Conservation (phyloP, 805 yeast genomes). For the Kodamaea neixiangensis region DNA sequence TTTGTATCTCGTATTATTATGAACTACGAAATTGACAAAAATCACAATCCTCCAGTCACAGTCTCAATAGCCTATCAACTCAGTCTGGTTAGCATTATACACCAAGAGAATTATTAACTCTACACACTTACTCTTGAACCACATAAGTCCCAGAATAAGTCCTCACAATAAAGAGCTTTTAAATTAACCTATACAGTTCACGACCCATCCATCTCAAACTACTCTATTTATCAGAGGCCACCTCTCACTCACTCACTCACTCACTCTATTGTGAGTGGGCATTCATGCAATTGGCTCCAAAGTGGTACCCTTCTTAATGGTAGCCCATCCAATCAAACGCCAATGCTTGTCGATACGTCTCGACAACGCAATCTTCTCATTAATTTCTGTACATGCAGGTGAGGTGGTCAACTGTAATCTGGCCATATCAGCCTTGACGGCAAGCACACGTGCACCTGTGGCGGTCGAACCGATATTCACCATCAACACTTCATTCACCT, state of each 20-base stretch:
- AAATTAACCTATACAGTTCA: not conserved
- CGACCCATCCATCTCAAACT: not conserved
- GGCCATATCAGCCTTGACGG: slow-evolving; percentile 99
- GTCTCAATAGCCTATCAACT: too few species aligned
- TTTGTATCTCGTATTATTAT: too few species aligned
- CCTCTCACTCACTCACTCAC: not conserved
- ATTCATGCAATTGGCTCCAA: slow-evolving; percentile 67
- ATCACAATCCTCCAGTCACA: too few species aligned
- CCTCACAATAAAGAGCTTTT: not conserved
- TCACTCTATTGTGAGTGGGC: not conserved
- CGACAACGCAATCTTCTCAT: slow-evolving; percentile 97
- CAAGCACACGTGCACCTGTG: slow-evolving; percentile 97
- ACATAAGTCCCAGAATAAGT: not conserved
- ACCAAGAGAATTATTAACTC: too few species aligned
- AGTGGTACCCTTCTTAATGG: slow-evolving; percentile 90
- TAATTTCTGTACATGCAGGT: slow-evolving; percentile 98
- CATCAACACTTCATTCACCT: slow-evolving; percentile 94
- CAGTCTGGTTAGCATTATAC: too few species aligned
- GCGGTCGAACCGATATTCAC: slow-evolving; percentile 99
- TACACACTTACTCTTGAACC: too few species aligned
- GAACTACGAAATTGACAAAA: too few species aligned
- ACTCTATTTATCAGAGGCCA: not conserved
- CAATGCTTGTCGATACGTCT: slow-evolving; percentile 99
- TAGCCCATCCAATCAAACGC: slow-evolving; percentile 99
- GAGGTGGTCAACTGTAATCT: slow-evolving; percentile 86